Evolutionary conservation across 2,329 filamentous ascomycete genomes (phyloP), one percentile per base, ranked within the genome.

Genomic region (Aspergillus calidoustus): DNA sequence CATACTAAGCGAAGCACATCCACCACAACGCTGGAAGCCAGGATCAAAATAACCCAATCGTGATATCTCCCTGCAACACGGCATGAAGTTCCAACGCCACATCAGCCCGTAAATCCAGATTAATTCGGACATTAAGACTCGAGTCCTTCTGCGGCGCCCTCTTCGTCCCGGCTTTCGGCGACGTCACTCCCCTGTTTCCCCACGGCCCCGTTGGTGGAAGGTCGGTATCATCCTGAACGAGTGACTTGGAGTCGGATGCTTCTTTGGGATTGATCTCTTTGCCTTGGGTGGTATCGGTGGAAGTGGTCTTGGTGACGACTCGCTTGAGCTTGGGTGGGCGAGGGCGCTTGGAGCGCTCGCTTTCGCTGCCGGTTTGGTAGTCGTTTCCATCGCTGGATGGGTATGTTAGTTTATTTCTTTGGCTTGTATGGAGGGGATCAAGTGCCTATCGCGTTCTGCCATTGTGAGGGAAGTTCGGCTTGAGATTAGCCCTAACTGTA

Each of bases 121-220:
- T 61, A 47, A 61, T 61, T 28, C 59, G 46, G 5, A 61, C 59
- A 44, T 61, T 61, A n/a, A 61, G 30, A 25, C 59, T 61, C 3
- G 59, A 61, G 3, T 61, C 53, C 34, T 57, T 57, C 25, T 50
- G 31, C 8, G 25, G 25, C 22, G 53, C 44, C 4, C 34, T 61
- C 47, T 57, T 61, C 13, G 13, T 48, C 2, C 59, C 59, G 4
- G 59, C 53, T 4, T 17, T 25, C 11, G 23, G 59, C 8, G 59
- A 43, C 7, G 59, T 61, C 15, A 61, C 59, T 3, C 53, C 46
- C 13, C 52, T n/a, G 25, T 59, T 51, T 38, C 50, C 57, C 57
- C 57, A 59, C 11, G 57, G 57, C 3, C 49, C 49, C 23, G 31
- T 59, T 2, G 57, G 57, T 5, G 22, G 25, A 30, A 31, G 11